phyloP scores from a whole-genome alignment of 441 rosid species.

The Brassica hybrid region DNA sequence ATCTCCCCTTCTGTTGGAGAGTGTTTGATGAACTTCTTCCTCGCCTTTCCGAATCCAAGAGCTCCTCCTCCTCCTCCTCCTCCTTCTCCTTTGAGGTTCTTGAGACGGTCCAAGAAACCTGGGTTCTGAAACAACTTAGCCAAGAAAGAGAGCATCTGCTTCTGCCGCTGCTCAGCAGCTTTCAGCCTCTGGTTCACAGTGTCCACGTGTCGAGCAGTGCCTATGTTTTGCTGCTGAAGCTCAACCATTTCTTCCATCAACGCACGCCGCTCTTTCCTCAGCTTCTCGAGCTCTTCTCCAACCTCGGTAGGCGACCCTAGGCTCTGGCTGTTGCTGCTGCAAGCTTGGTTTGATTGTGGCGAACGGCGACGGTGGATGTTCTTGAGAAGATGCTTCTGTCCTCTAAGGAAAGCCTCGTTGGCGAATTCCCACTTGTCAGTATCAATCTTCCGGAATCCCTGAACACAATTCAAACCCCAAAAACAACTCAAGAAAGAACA shows the following conservation, averaged over 20 bases:
- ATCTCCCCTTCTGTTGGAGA: slow-evolving; percentile 51
- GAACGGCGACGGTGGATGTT: slow-evolving; percentile 84
- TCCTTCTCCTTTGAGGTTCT: slow-evolving; percentile 55
- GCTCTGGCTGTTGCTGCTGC: slow-evolving; percentile 45
- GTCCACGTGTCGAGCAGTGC: slow-evolving; percentile 58
- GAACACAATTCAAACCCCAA: slow-evolving; percentile 46
- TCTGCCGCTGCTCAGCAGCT: slow-evolving; percentile 78
- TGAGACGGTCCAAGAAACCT: slow-evolving; percentile 57
- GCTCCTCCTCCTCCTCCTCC: slow-evolving; percentile 39
- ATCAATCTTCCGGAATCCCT: slow-evolving; percentile 93
- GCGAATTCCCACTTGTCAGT: slow-evolving; percentile 94
- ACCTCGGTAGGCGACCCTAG: slow-evolving; percentile 53
- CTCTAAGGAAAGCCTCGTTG: slow-evolving; percentile 77
- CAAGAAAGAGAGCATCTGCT: slow-evolving; percentile 81
- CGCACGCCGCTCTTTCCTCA: slow-evolving; percentile 66
- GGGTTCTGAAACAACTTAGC: slow-evolving; percentile 78
- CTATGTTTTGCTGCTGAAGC: slow-evolving; percentile 69
- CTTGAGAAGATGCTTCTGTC: slow-evolving; percentile 76
- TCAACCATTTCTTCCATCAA: slow-evolving; percentile 83
- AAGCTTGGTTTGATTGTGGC: slow-evolving; percentile 57
- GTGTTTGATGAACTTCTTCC: slow-evolving; percentile 67
- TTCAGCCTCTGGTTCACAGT: slow-evolving; percentile 66
- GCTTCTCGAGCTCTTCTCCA: slow-evolving; percentile 64
- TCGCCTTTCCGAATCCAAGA: slow-evolving; percentile 52
- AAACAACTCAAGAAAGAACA: slow-evolving; percentile 45